phyloP scores from a whole-genome alignment of 805 yeast species.

The Zygotorulaspora chibaensis region DNA sequence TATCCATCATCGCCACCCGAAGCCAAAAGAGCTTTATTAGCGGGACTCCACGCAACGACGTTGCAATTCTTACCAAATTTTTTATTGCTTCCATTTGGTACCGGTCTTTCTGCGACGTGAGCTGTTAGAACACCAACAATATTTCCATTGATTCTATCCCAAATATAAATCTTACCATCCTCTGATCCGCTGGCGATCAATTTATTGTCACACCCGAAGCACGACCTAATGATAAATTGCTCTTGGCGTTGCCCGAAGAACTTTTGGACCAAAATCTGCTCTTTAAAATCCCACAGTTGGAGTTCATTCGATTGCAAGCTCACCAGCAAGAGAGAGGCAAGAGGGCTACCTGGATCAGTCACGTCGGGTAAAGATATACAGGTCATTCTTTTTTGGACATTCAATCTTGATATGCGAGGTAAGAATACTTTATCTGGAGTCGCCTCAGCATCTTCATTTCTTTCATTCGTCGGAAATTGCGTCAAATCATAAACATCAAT shows the following conservation, averaged over 20 bases:
- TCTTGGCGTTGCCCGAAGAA: slow-evolving; percentile 71
- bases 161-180: slow-evolving; percentile 70
- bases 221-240: slow-evolving; percentile 65
- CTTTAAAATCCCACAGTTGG: slow-evolving; percentile 73
- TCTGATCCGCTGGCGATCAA: slow-evolving; percentile 78
- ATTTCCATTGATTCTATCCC: slow-evolving; percentile 72
- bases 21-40: slow-evolving; percentile 52
- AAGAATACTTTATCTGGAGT: slow-evolving; percentile 21
- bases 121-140: slow-evolving; percentile 42
- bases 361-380: slow-evolving; percentile 52
- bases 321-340: slow-evolving; percentile 43
- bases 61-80: slow-evolving; percentile 47
- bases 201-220: slow-evolving; percentile 70
- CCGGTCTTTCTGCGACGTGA: slow-evolving; percentile 22
- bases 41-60: slow-evolving; percentile 71
- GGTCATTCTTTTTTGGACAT: slow-evolving; percentile 56
- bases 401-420: slow-evolving; percentile 42
- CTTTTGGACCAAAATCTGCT: slow-evolving; percentile 54
- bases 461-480: slow-evolving; percentile 22
- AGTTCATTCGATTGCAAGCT: slow-evolving; percentile 71
- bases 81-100: slow-evolving; percentile 16
- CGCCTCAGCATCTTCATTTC: slow-evolving; percentile 16
- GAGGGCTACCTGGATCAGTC: slow-evolving; percentile 4
- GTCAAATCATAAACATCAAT: slow-evolving; percentile 56
- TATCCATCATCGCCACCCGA: slow-evolving; percentile 80